Base-by-base conservation (phyloP, 2,329 filamentous ascomycete genomes). In the Claviceps fusiformis region DNA sequence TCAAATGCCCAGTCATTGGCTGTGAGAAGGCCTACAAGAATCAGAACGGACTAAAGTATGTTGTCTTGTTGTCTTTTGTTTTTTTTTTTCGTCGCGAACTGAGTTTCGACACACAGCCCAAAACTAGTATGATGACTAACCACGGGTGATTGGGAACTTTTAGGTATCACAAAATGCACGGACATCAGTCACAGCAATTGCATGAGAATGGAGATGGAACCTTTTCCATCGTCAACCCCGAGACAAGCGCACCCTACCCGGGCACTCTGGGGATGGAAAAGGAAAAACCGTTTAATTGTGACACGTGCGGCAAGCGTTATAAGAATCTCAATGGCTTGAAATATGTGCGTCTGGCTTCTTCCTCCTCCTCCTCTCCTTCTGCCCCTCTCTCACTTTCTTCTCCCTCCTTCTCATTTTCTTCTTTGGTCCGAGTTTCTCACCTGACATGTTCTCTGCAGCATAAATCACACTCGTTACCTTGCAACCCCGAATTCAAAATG, bases 1-100 rank as follows among this genome's bases (percentile, higher is more conserved):
- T 95, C 77, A 88, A 91, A 68, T 98, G 93, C 65, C 93, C 93
- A 1, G 93, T 98, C 52, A 95, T 98, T 68, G 93, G 93, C 6
- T 98, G 93, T 66, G 93, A 97, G 70, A 98, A 98, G 76, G 92
- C 93, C 0, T 98, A 98, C 75, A 98, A 98, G 78, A 98, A 98
- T 70, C 93, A 97, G 69, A 98, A 98, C 63, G 93, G 93, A 52
- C 77, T 98, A 55, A 98, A 97, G 81, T 98, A 89, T 63, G 75
- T 73, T 58, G 15, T 27, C 19, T n/a, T 15, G 19, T 19, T 19
- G 19, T 19, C 19, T 19, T 19, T 19, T 19, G 19, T 19, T 19
- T 19, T 19, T 44, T 37, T 52, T 8, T 9, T 35, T 3, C 2
- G 5, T 39, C 48, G 6, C 19, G 2, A 2, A 27, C 35, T 19